phyloP scores from a whole-genome alignment of 768 basidiomycete species.

The Leucosporidium yakuticum region DNA sequence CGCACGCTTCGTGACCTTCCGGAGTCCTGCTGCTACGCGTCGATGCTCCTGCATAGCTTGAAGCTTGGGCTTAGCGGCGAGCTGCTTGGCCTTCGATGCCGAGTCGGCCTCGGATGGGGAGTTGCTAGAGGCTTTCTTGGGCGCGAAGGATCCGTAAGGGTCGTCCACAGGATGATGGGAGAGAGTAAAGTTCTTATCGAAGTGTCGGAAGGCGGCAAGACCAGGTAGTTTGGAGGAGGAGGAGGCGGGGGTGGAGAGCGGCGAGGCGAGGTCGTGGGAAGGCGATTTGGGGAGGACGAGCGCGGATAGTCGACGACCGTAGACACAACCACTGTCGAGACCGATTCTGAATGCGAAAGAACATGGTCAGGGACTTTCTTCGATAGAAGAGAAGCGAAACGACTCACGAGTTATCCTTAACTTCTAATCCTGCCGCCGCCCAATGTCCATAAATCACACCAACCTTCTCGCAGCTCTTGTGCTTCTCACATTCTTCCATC shows the following conservation, averaged over 20 bases:
- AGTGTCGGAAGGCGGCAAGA: too few relatives aligned
- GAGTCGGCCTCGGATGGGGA: background rate
- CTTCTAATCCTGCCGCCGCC: conserved; percentile 22
- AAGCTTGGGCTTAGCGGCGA: background rate
- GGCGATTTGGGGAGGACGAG: conserved; percentile 9
- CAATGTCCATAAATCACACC: conserved; percentile 31
- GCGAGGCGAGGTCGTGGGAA: background rate
- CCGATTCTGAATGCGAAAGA: conserved; percentile 14
- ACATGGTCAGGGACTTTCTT: background rate
- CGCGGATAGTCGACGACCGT: conserved; percentile 28
- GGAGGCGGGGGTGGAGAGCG: background rate
- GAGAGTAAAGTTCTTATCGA: background rate
- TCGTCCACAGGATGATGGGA: background rate
- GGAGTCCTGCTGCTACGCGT: background rate
- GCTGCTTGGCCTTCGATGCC: background rate
- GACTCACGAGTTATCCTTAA: conserved; percentile 16
- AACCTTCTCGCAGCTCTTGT: conserved; percentile 1
- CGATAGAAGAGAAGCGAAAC: background rate
- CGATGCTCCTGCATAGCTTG: background rate
- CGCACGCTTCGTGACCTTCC: background rate
- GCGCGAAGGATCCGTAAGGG: too few relatives aligned
- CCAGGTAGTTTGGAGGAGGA: background rate
- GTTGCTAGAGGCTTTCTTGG: too few relatives aligned
- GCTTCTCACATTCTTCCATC: conserved; percentile 8
- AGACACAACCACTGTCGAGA: conserved; percentile 31